Evolutionary conservation across 257 asterid species (phyloP), one percentile per base, ranked within the genome.

Genomic region (Scutellaria baicalensis): DNA sequence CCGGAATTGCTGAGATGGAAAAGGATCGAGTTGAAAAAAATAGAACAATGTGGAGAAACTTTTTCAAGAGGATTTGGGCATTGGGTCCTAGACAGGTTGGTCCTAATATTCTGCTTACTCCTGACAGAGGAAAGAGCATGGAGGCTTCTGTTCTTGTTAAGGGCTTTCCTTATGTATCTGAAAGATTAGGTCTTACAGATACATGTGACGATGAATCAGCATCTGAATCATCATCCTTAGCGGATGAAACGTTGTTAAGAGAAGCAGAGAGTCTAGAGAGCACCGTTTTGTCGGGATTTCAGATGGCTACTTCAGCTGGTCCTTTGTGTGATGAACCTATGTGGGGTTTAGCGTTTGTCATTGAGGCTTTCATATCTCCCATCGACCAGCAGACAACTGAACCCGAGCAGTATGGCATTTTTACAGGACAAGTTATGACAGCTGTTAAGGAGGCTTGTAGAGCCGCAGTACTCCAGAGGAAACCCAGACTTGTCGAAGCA

Each of bases 321-420:
- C 97, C 98, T 31, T 79, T 93, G 74, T 93, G 98, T 51, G 98
- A 93, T 52, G 98, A 93, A 73, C 97, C 98, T 1, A 81, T 88
- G 93, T 93, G 98, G 98, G 98, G 98, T 55, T 70, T 93, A 79
- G 97, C 90, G 0, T 90, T 93, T 73, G 52, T 75, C 10, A 52
- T 93, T 3, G 95, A 93, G 80, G 94, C 91, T 66, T 71, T 63
- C 52, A 31, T 88, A 61, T 79, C 84, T 66, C 85, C 90, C n/a
- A 17, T 68, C 3, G 80, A 66, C 59, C 78, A 42, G 47, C 85
- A 79, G 33, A 49, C 83, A 55, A 77, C 64, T 18, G 93, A 84
- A 65, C 71, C 76, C 0, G 98, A 93, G 60, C 87, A 82, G 2
- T 87, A 85, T 52, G 96, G 97, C 20, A 76, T 90, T 63, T 85